Conservation (phyloP, 768 basidiomycete genomes). For the Nidularia sp. region DNA sequence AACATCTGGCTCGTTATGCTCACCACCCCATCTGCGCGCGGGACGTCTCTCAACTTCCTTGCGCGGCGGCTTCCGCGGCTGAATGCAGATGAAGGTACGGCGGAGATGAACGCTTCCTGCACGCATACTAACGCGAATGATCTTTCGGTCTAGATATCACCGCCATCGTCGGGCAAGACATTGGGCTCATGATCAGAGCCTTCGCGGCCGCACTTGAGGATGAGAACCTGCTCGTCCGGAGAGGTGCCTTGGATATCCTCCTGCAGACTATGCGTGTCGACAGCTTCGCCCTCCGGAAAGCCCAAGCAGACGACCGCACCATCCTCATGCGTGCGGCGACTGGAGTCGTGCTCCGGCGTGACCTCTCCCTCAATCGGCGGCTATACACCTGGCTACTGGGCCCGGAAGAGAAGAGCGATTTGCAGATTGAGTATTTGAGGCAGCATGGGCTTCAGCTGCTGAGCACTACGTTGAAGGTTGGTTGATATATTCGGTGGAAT, state of each 20-base stretch:
- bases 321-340: slow-evolving; percentile 86
- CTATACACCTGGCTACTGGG: slow-evolving; percentile 94
- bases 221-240: slow-evolving; percentile 84
- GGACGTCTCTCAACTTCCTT: slow-evolving; percentile 85
- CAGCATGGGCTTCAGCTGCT: slow-evolving; percentile 72
- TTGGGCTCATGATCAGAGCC: slow-evolving; percentile 92
- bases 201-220: slow-evolving; percentile 91
- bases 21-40: slow-evolving; percentile 81
- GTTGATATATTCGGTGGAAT: not conserved
- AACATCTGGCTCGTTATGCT: slow-evolving; percentile 94
- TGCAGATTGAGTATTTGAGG: slow-evolving; percentile 68
- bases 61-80: slow-evolving; percentile 72
- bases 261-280: slow-evolving; percentile 73
- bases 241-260: slow-evolving; percentile 82
- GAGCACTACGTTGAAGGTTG: slow-evolving; percentile 62
- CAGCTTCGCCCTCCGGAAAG: slow-evolving; percentile 63
- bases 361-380: slow-evolving; percentile 88
- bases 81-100: slow-evolving; percentile 64
- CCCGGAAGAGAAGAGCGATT: slow-evolving; percentile 70
- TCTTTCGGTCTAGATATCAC: slow-evolving; percentile 47
- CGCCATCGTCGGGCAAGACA: slow-evolving; percentile 74
- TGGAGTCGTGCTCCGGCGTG: slow-evolving; percentile 86
- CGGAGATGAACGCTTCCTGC: not conserved
- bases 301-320: slow-evolving; percentile 66
- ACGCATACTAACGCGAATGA: not conserved